Percentiles rank a stretch among this genome's conserved stretches.
phyloP scores from a whole-genome alignment of 1,284 basidiomycete genomes.

The Boletellus deceptivus region DNA sequence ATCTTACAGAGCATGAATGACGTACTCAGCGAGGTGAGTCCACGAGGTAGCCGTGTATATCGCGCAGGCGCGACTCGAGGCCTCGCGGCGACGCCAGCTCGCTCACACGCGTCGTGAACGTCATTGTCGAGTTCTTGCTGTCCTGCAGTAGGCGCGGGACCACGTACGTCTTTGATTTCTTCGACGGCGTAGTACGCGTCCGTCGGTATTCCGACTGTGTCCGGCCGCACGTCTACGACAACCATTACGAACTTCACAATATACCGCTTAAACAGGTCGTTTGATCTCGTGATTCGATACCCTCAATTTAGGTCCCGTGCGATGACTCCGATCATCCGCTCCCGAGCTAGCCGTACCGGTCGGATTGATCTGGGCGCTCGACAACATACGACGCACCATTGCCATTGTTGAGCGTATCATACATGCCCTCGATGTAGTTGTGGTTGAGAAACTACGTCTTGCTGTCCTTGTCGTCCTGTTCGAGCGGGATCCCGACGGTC shows the following conservation, averaged over 20 bases:
- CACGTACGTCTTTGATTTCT: constrained; percentile 91
- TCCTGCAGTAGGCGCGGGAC: constrained; percentile 71
- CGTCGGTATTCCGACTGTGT: constrained; percentile 92
- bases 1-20: no score
- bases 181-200: constrained; percentile 98
- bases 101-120: constrained; percentile 88
- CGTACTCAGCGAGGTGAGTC: no score
- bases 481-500: constrained; percentile 96
- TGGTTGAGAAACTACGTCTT: constrained; percentile 99
- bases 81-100: constrained; percentile 88
- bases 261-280: constrained; percentile 93
- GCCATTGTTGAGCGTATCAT: constrained; percentile 99
- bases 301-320: constrained; percentile 93
- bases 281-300: constrained; percentile 98
- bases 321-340: constrained; percentile 98
- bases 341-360: constrained; percentile 63
- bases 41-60: constrained; percentile 87
- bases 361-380: not conserved
- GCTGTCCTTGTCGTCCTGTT: constrained; percentile 96
- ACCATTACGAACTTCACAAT: constrained; percentile 96
- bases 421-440: constrained; percentile 98
- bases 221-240: constrained; percentile 92
- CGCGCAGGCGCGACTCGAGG: constrained; percentile 82
- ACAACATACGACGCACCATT: constrained; percentile 67
- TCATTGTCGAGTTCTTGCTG: constrained; percentile 91